phyloP scores from a whole-genome alignment of 441 rosid species.

The Codiaeum variegatum region DNA sequence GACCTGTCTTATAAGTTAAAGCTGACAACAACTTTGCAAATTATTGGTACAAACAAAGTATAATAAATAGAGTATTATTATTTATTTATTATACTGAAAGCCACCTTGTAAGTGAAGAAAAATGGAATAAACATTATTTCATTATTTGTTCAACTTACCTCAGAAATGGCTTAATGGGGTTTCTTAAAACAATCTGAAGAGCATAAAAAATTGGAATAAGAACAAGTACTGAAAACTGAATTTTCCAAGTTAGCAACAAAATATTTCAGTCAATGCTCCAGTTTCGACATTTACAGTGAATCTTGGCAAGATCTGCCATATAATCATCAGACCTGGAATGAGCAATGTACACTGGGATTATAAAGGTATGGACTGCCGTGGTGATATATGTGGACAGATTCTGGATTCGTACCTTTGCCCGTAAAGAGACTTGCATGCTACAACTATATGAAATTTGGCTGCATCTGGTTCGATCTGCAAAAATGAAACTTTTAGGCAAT shows the following conservation, averaged over 20 bases:
- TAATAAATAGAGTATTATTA: too few relatives aligned
- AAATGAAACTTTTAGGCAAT: background rate
- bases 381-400: background rate
- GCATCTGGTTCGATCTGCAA: slow-evolving; percentile 66
- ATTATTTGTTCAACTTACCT: background rate
- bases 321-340: slow-evolving; percentile 71
- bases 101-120: background rate
- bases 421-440: slow-evolving; percentile 61
- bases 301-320: slow-evolving; percentile 78
- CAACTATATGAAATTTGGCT: slow-evolving; percentile 58
- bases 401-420: slow-evolving; percentile 57
- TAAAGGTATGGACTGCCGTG: background rate
- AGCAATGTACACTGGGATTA: slow-evolving; percentile 7
- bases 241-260: background rate
- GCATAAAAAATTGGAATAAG: background rate
- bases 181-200: background rate
- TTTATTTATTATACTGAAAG: background rate
- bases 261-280: slow-evolving; percentile 43
- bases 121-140: background rate
- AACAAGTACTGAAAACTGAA: background rate
- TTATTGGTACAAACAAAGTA: too few relatives aligned
- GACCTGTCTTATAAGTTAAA: too few relatives aligned
- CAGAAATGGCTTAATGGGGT: background rate
- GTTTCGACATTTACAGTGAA: slow-evolving; percentile 58
- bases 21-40: too few relatives aligned